phyloP scores from a whole-genome alignment of 2,329 filamentous ascomycete species.

The Hypomyces rosellus region DNA sequence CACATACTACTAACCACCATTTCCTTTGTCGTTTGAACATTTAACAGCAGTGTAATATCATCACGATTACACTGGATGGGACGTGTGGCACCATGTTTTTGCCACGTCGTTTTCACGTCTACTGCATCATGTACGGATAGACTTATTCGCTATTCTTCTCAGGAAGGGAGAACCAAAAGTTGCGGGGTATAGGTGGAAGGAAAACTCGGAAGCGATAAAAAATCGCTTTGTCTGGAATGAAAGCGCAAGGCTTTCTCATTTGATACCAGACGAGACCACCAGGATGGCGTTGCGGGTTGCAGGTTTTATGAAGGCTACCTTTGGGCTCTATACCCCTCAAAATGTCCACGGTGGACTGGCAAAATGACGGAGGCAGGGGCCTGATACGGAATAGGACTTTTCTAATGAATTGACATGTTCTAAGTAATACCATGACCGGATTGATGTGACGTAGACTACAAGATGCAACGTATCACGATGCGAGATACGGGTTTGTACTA shows the following conservation, averaged over 20 bases:
- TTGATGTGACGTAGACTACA: no score
- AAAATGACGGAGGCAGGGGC: constrained; percentile 27
- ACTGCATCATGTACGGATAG: constrained; percentile 36
- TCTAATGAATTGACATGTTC: constrained; percentile 28
- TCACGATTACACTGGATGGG: constrained; percentile 6
- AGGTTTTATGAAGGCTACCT: constrained; percentile 34
- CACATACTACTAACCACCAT: constrained; percentile 12
- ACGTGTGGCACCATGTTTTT: constrained; percentile 19
- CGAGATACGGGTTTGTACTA: no score
- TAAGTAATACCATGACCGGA: constrained; percentile 1
- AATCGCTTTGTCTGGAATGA: constrained; percentile 5
- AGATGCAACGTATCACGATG: background rate
- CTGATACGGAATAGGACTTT: constrained; percentile 23
- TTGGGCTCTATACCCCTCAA: constrained; percentile 36
- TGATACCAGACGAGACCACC: constrained; percentile 17
- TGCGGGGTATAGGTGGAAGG: constrained; percentile 24
- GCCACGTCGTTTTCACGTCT: constrained; percentile 19
- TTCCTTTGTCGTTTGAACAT: constrained; percentile 22
- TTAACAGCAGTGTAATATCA: constrained; percentile 7
- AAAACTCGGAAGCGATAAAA: constrained; percentile 6
- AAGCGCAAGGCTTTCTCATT: constrained; percentile 12
- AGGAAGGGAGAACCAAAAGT: constrained; percentile 31
- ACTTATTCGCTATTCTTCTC: constrained; percentile 35
- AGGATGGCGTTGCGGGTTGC: constrained; percentile 35
- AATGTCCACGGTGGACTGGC: constrained; percentile 29